These are phyloP conservation scores for Phialemoniopsis sp. DNA, from an alignment of 2,329 filamentous ascomycete genomes.

Conservation along the genomic window DNA sequence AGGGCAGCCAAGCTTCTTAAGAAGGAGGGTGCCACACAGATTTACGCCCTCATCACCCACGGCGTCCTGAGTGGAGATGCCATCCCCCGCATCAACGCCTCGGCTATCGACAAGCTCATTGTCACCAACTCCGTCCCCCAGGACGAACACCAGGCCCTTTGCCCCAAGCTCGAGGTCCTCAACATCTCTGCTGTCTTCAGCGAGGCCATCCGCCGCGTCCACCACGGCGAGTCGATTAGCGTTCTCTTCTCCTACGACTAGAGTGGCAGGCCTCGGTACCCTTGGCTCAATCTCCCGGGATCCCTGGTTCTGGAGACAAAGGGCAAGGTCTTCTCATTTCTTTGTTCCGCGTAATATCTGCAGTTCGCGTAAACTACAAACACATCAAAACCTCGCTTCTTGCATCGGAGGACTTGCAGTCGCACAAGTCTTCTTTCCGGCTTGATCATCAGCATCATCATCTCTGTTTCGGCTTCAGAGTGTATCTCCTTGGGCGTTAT, in stretches of 20 bases:
- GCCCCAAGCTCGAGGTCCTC: conserved; percentile 86
- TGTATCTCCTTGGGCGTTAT: too few relatives aligned
- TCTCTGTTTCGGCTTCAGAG: too few relatives aligned
- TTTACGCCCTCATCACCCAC: conserved; percentile 91
- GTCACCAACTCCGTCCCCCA: conserved; percentile 96
- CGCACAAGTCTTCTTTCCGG: too few relatives aligned
- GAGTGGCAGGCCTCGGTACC: conserved; percentile 4
- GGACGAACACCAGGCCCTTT: conserved; percentile 69
- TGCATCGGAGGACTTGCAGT: too few relatives aligned
- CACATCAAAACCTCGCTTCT: too few relatives aligned
- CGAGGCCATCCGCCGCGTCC: conserved; percentile 91
- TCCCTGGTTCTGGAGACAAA: too few relatives aligned
- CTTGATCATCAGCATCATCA: too few relatives aligned
- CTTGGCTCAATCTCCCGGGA: background rate
- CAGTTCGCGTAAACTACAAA: too few relatives aligned
- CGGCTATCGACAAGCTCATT: conserved; percentile 85
- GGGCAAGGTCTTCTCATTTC: too few relatives aligned
- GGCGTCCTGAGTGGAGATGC: conserved; percentile 94
- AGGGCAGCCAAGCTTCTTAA: conserved; percentile 95
- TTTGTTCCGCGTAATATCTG: too few relatives aligned
- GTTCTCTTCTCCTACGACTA: conserved; percentile 85
- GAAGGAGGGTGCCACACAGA: conserved; percentile 85
- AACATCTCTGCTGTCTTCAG: conserved; percentile 91
- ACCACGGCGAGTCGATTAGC: conserved; percentile 97
- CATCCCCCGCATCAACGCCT: conserved; percentile 90